Percentiles rank a stretch among this genome's conserved stretches.
Evolutionary conservation across 768 basidiomycete species (phyloP).

Genomic region (Trametes cingulata): DNA sequence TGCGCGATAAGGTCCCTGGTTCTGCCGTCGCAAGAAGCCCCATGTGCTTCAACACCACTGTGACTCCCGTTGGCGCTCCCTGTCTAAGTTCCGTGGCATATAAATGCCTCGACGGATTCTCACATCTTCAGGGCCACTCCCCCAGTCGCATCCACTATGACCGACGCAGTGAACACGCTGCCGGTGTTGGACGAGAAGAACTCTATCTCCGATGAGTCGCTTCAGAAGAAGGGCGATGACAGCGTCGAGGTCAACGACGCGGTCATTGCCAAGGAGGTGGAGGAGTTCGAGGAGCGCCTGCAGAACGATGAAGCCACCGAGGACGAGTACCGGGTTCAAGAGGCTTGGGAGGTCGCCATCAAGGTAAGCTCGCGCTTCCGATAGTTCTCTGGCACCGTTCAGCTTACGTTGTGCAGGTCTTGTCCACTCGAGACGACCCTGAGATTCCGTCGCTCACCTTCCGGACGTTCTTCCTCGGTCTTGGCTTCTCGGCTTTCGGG

Average conservation of each 20-base stretch:
- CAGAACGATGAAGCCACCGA: slow-evolving; percentile 34
- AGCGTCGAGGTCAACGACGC: slow-evolving; percentile 25
- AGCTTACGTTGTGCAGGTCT: slow-evolving; percentile 26
- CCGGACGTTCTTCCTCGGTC: slow-evolving; percentile 54
- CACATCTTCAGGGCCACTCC: slow-evolving; percentile 1
- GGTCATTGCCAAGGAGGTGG: slow-evolving; percentile 31
- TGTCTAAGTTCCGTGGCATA: background rate
- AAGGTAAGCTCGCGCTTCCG: slow-evolving; percentile 31
- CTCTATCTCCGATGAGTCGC: slow-evolving; percentile 20
- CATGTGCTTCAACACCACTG: slow-evolving; percentile 18
- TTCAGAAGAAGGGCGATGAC: slow-evolving; percentile 25
- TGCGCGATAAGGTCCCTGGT: slow-evolving; percentile 10
- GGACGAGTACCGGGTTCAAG: slow-evolving; percentile 38
- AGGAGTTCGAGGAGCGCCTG: slow-evolving; percentile 35
- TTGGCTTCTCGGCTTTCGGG: slow-evolving; percentile 58
- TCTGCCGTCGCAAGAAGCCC: background rate
- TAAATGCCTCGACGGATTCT: slow-evolving; percentile 3
- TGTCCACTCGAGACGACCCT: slow-evolving; percentile 40
- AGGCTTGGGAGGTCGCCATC: slow-evolving; percentile 42
- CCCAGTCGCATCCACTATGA: slow-evolving; percentile 18
- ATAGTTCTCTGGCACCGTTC: background rate
- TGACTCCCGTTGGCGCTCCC: background rate
- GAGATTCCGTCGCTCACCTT: slow-evolving; percentile 50
- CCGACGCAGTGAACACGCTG: slow-evolving; percentile 13
- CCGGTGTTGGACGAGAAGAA: slow-evolving; percentile 27